These are phyloP conservation scores for Crucibulum laeve DNA, from an alignment of 768 basidiomycete genomes.

Conservation along the genomic window DNA sequence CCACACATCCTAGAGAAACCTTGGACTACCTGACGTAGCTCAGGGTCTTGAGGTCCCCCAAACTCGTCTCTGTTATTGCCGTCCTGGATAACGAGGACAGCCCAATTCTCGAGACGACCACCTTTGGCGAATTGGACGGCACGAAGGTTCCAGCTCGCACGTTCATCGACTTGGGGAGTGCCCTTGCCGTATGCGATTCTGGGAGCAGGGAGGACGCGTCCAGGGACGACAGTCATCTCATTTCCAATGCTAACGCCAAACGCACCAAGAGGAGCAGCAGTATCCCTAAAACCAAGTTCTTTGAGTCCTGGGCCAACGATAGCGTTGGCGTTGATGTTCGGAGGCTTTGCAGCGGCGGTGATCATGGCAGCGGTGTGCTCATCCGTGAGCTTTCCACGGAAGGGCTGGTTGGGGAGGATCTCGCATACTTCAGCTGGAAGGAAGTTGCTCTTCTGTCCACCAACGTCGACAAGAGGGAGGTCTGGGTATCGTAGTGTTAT, in stretches of 20 bases:
- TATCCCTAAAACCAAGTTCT: constrained; percentile 51
- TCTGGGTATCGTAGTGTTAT: constrained; percentile 46
- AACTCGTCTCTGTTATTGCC: constrained; percentile 58
- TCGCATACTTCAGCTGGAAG: constrained; percentile 75
- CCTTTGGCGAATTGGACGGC: constrained; percentile 60
- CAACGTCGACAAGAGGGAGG: constrained; percentile 57
- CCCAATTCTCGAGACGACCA: constrained; percentile 56
- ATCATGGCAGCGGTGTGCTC: constrained; percentile 76
- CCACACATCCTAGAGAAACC: constrained; percentile 64
- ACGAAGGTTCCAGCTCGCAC: constrained; percentile 78
- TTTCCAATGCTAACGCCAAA: constrained; percentile 59
- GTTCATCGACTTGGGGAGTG: constrained; percentile 42
- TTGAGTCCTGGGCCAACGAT: constrained; percentile 63
- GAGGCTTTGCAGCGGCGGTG: constrained; percentile 61
- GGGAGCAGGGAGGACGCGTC: constrained; percentile 62
- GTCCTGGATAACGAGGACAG: constrained; percentile 65
- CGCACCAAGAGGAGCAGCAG: constrained; percentile 35
- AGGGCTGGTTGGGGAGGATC: constrained; percentile 65
- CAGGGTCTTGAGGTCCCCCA: constrained; percentile 43
- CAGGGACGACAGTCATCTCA: constrained; percentile 70
- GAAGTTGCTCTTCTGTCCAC: constrained; percentile 39
- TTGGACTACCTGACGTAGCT: constrained; percentile 36
- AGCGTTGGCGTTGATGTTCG: constrained; percentile 58
- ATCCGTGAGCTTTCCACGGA: constrained; percentile 63
- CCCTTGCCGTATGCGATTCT: constrained; percentile 52